A percentile compares a stretch with the other conserved stretches of the same genome.
Evolutionary conservation across 2,329 filamentous ascomycete genomes (phyloP).

Genomic region (Paecilomyces sp.): DNA sequence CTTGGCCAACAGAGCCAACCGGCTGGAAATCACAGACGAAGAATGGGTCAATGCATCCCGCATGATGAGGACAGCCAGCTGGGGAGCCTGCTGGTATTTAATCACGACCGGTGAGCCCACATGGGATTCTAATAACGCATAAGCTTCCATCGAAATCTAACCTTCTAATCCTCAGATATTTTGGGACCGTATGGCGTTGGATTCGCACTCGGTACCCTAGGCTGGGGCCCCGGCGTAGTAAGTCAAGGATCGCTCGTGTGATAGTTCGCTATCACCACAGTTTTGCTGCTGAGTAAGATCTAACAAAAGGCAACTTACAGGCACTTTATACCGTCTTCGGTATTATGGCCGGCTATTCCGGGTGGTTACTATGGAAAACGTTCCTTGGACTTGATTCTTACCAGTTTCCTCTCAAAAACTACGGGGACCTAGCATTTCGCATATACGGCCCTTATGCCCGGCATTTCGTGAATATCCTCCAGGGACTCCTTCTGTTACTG

Average conservation of each 20-base stretch:
- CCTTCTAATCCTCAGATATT: slow-evolving; percentile 24
- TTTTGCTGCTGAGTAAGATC: not conserved
- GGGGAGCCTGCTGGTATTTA: slow-evolving; percentile 43
- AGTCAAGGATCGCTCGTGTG: not conserved
- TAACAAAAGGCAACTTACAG: not conserved
- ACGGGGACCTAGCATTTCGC: slow-evolving; percentile 44
- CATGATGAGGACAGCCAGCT: slow-evolving; percentile 39
- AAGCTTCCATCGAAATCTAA: too few species aligned
- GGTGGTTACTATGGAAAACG: slow-evolving; percentile 41
- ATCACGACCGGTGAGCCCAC: slow-evolving; percentile 32
- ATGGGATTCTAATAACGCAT: too few species aligned
- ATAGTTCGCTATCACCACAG: not conserved
- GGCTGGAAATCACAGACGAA: slow-evolving; percentile 24
- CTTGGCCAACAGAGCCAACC: not conserved
- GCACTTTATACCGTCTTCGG: slow-evolving; percentile 42
- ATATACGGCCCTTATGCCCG: slow-evolving; percentile 40
- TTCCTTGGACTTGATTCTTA: slow-evolving; percentile 43
- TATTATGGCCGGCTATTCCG: slow-evolving; percentile 35
- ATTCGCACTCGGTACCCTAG: slow-evolving; percentile 26
- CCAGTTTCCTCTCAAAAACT: slow-evolving; percentile 41
- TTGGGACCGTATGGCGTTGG: slow-evolving; percentile 37
- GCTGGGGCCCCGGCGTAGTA: slow-evolving; percentile 36
- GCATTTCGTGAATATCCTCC: slow-evolving; percentile 43
- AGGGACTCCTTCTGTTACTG: slow-evolving; percentile 38
- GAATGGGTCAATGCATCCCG: slow-evolving; percentile 45